Percentiles rank a stretch among this genome's conserved stretches.
These are phyloP conservation scores for Cyclostephanos tholiformis DNA, from an alignment of 108 stramenopile genomes.

Conservation along the genomic window DNA sequence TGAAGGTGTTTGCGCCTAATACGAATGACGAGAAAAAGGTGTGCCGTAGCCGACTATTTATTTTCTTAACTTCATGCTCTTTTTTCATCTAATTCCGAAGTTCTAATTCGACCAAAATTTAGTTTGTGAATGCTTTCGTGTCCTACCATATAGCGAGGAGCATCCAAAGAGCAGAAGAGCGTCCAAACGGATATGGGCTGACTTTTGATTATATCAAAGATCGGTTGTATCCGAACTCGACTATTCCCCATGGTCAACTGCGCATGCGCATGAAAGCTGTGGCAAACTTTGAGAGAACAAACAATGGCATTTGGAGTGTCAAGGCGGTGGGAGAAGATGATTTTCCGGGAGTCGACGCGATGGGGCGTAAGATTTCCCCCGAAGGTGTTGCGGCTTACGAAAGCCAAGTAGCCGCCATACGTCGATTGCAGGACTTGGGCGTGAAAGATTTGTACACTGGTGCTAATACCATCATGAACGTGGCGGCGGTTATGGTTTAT, in stretches of 20 bases:
- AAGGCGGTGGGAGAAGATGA: conserved; percentile 73
- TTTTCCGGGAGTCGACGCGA: conserved; percentile 76
- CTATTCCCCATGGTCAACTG: conserved; percentile 56
- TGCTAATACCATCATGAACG: conserved; percentile 59
- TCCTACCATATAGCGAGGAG: conserved; percentile 78
- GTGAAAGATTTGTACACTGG: conserved; percentile 72
- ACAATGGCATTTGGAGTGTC: conserved; percentile 72
- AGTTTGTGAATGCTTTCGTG: conserved; percentile 73
- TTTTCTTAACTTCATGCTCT: background rate
- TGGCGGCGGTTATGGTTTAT: conserved; percentile 73
- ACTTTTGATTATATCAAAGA: conserved; percentile 73
- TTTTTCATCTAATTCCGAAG: background rate
- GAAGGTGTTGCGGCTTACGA: conserved; percentile 84
- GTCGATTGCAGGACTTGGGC: conserved; percentile 77
- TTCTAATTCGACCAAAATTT: background rate
- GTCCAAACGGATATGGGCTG: conserved; percentile 57
- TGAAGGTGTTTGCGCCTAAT: conserved; percentile 78
- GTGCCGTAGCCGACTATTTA: background rate
- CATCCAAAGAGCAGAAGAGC: conserved; percentile 48
- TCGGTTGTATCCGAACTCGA: conserved; percentile 61
- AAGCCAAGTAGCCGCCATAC: conserved; percentile 59
- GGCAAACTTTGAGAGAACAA: conserved; percentile 72
- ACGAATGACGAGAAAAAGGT: conserved; percentile 79
- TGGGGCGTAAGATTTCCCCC: conserved; percentile 60
- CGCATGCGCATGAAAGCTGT: conserved; percentile 79